Percentiles rank a stretch among this genome's conserved stretches.
These are phyloP conservation scores for Hyphopichia fennica DNA, from an alignment of 1,139 yeast species.

Conservation along the genomic window DNA sequence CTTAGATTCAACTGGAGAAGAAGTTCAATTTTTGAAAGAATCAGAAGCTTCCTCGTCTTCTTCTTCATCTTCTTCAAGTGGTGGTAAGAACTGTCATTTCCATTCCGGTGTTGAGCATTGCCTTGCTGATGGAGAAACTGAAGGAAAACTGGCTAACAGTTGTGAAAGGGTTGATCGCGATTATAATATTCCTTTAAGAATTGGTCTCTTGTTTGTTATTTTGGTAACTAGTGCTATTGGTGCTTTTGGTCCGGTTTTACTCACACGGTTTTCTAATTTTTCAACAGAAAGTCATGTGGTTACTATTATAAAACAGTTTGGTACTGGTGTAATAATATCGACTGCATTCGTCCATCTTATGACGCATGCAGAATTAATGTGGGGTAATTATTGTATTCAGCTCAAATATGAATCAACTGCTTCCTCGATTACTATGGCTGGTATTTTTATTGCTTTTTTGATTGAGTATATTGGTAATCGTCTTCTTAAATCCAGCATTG, in stretches of 20 bases:
- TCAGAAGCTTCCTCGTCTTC: not conserved
- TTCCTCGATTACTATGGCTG: conserved; percentile 34
- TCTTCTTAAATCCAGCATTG: not conserved
- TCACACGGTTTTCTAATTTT: conserved; percentile 17
- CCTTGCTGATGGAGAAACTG: conserved; percentile 16
- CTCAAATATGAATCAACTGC: conserved; percentile 27
- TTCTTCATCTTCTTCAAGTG: conserved; percentile 5
- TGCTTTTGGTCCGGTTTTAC: conserved; percentile 22
- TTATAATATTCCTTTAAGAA: conserved; percentile 24
- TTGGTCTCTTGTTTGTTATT: conserved; percentile 31
- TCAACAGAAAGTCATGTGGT: conserved; percentile 19
- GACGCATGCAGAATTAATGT: conserved; percentile 23
- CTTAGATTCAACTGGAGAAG: conserved; percentile 15
- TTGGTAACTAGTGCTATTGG: conserved; percentile 31
- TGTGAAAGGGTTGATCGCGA: conserved; percentile 24
- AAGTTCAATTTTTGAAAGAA: conserved; percentile 22
- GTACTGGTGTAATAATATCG: conserved; percentile 26
- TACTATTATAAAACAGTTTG: conserved; percentile 24
- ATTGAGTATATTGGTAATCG: conserved; percentile 20
- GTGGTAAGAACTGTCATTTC: conserved; percentile 30
- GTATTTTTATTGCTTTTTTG: conserved; percentile 29
- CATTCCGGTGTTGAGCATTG: conserved; percentile 45
- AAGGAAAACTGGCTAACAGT: conserved; percentile 5
- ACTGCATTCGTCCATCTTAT: conserved; percentile 28
- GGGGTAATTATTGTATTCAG: conserved; percentile 23